Conservation (phyloP, 2,329 filamentous ascomycete genomes). For the Ophiosphaerella narmari region DNA sequence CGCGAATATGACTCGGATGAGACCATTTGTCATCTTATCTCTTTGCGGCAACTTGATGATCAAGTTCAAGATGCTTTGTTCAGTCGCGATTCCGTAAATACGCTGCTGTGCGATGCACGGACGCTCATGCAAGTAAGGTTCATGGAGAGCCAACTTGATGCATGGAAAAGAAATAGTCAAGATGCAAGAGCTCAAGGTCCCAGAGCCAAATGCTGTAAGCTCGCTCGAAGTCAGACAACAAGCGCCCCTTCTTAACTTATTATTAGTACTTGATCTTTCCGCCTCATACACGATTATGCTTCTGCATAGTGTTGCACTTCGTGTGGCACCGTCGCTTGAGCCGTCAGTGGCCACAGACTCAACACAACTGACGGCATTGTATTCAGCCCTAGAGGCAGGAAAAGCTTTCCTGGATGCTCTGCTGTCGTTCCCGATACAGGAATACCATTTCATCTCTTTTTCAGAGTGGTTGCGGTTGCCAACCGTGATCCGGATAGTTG, state of each 20-base stretch:
- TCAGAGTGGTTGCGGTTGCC: slow-evolving; percentile 42
- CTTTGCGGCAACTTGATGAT: slow-evolving; percentile 38
- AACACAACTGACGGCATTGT: slow-evolving; percentile 28
- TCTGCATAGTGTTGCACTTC: slow-evolving; percentile 33
- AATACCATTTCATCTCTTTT: slow-evolving; percentile 39
- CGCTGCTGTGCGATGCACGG: slow-evolving; percentile 33
- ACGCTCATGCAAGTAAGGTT: slow-evolving; percentile 36
- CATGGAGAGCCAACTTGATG: slow-evolving; percentile 31
- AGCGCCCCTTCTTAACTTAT: slow-evolving; percentile 1
- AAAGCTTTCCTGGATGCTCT: slow-evolving; percentile 70
- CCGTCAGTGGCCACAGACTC: slow-evolving; percentile 5
- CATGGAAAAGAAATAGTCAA: slow-evolving; percentile 24
- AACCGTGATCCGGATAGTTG: slow-evolving; percentile 32
- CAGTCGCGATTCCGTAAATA: slow-evolving; percentile 19
- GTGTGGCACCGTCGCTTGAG: slow-evolving; percentile 6
- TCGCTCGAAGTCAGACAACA: not conserved
- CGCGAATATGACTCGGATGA: slow-evolving; percentile 34
- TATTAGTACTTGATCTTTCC: slow-evolving; percentile 33
- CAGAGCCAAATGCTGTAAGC: slow-evolving; percentile 26
- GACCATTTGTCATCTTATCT: slow-evolving; percentile 27
- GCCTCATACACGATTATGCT: slow-evolving; percentile 34
- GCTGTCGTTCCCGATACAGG: slow-evolving; percentile 69
- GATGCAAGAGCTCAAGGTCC: slow-evolving; percentile 4
- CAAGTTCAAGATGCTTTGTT: slow-evolving; percentile 38
- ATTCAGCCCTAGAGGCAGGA: slow-evolving; percentile 62